Evolutionary conservation across 192 early-diverging fungal genomes (phyloP).

Genomic region (Coemansia sp.): DNA sequence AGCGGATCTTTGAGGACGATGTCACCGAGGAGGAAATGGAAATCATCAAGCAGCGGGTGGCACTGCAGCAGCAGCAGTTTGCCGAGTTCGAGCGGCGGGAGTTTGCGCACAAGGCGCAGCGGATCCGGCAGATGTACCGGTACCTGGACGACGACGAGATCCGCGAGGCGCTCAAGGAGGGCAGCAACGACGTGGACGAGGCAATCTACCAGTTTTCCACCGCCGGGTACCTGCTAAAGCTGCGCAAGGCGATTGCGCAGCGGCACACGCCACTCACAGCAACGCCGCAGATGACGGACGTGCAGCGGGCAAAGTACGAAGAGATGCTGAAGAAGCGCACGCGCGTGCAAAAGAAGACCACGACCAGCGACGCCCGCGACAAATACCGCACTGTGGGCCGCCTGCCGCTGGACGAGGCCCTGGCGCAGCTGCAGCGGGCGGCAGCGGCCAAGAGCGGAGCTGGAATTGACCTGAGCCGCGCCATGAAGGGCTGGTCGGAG

Average conservation of each 20-base stretch:
- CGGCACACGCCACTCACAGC: slow-evolving; percentile 57
- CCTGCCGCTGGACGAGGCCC: slow-evolving; percentile 82
- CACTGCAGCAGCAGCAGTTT: slow-evolving; percentile 88
- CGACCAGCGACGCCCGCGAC: slow-evolving; percentile 68
- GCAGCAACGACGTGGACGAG: slow-evolving; percentile 83
- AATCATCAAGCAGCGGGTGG: slow-evolving; percentile 88
- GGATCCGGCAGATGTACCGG: slow-evolving; percentile 73
- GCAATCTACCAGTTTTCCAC: slow-evolving; percentile 83
- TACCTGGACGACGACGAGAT: slow-evolving; percentile 85
- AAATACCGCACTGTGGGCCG: slow-evolving; percentile 74
- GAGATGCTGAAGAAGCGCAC: slow-evolving; percentile 82
- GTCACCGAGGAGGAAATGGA: slow-evolving; percentile 86
- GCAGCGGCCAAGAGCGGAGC: slow-evolving; percentile 57
- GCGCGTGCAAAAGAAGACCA: slow-evolving; percentile 75
- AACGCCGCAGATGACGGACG: slow-evolving; percentile 67
- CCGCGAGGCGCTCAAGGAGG: slow-evolving; percentile 73
- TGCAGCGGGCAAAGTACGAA: slow-evolving; percentile 84
- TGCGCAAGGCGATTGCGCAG: slow-evolving; percentile 68
- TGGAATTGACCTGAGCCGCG: slow-evolving; percentile 73
- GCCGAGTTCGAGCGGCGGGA: slow-evolving; percentile 83
- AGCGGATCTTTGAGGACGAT: slow-evolving; percentile 85
- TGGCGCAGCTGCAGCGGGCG: slow-evolving; percentile 73
- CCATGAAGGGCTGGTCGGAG: slow-evolving; percentile 95
- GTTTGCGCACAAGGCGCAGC: slow-evolving; percentile 72
- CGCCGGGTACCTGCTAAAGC: slow-evolving; percentile 65